Base-by-base conservation (phyloP, 306 rosid genomes). In the Fragaria iinumae region DNA sequence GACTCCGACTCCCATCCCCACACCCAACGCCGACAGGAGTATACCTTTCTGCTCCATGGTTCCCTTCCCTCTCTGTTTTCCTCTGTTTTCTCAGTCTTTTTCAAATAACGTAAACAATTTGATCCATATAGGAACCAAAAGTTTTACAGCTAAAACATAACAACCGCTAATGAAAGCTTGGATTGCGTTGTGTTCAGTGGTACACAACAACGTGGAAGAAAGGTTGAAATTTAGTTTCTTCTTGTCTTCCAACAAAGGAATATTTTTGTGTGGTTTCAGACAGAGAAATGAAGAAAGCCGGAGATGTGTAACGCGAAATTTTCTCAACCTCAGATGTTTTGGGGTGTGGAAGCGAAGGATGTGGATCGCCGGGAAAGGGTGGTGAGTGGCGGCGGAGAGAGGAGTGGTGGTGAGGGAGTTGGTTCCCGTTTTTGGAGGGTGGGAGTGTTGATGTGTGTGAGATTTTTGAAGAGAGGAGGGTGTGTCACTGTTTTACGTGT, bases 1-100 rank as follows among this genome's bases (percentile, higher is more conserved):
- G 16, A 95, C 97, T 32, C 98, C 98, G 6, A 91, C 93, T 9
- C 98, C 98, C 60, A 92, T 90, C 2, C 99, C 97, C 0, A 92
- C 97, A 11, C 97, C 59, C 79, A 95, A 74, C 18, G 99, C 99
- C 69, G 97, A 95, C 47, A 92, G 76, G 81, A 92, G 62, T 41
- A 87, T 10, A 25, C 90, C 81, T 78, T 84, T 95, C 87, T 92
- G 92, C 38, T 95, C 99, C 99, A 94, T 93, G 32, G 75, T 48
- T 44, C 39, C 67, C 48, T 39, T 39, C 14, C 49, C 10, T 59
- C 39, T 39, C 43, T 76, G 5, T 76, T 5, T 48, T 11, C 48
- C 27, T 69, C 25, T 41, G 55, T 67, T 9, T 76, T 5, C 27
- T 52, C 44, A 48, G 18, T 48, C 21, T 9, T 11, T 23, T 8